Conservation (phyloP, 2,329 filamentous ascomycete species). For the Xylaria sp. region DNA sequence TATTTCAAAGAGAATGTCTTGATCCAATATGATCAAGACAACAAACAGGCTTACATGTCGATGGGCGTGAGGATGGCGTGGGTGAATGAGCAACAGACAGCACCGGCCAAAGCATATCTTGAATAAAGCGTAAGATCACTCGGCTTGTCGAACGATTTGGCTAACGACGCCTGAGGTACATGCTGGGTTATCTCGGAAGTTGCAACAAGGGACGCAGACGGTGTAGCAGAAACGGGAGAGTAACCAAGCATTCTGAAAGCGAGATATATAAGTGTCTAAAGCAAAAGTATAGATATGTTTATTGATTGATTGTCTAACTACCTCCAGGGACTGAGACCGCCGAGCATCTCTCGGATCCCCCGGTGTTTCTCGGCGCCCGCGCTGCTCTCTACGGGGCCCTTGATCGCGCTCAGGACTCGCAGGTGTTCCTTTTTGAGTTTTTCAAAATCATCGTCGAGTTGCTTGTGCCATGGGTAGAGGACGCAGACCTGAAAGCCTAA, state of each 20-base stretch:
- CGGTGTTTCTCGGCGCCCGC: constrained; percentile 46
- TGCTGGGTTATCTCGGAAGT: constrained; percentile 29
- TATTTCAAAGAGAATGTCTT: constrained; percentile 5
- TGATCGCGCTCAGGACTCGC: constrained; percentile 54
- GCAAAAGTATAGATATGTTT: constrained; percentile 24
- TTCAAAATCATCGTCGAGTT: constrained; percentile 71
- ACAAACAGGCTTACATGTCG: constrained; percentile 43
- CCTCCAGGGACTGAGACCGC: constrained; percentile 40
- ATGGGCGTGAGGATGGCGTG: constrained; percentile 44
- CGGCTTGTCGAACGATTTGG: constrained; percentile 24
- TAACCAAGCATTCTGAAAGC: constrained; percentile 37
- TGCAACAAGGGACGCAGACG: constrained; percentile 21
- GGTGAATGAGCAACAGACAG: constrained; percentile 45
- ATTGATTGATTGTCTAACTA: constrained; percentile 18
- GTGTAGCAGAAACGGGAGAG: constrained; percentile 10
- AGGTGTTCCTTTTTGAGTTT: constrained; percentile 68
- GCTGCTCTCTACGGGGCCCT: constrained; percentile 49
- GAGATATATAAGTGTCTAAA: constrained; percentile 39
- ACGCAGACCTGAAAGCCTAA: constrained; percentile 76
- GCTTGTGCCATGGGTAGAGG: constrained; percentile 76
- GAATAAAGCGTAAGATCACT: constrained; percentile 37
- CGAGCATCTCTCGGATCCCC: constrained; percentile 47
- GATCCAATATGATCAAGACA: constrained; percentile 28
- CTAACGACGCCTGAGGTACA: constrained; percentile 33
- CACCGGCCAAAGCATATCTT: constrained; percentile 44